phyloP scores from a whole-genome alignment of 371 early-diverging fungal genomes.

The Mucor plumbeus region DNA sequence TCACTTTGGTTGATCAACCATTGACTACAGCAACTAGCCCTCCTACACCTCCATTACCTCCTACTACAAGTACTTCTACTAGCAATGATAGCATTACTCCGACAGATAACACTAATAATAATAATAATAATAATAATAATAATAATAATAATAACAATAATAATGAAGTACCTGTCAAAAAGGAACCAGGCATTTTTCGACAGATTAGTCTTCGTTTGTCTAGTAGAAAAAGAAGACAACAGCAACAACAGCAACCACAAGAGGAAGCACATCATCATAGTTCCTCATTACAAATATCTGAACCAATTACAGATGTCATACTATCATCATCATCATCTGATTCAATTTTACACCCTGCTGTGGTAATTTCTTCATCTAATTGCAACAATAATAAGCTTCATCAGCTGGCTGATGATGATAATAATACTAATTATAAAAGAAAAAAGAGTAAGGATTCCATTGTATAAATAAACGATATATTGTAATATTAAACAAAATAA shows the following conservation, averaged over 20 bases:
- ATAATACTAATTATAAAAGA: neutral
- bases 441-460: conserved; percentile 11
- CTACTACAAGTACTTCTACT: neutral
- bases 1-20: conserved; percentile 26
- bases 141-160: no score
- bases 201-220: conserved; percentile 28
- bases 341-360: conserved; percentile 25
- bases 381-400: neutral
- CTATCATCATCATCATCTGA: conserved; percentile 17
- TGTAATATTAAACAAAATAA: neutral
- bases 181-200: conserved; percentile 26
- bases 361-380: conserved; percentile 13
- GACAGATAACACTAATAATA: neutral
- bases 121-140: no score
- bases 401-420: conserved; percentile 9
- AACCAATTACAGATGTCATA: neutral
- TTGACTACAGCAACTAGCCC: conserved; percentile 4
- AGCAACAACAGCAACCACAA: neutral
- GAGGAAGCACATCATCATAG: conserved; percentile 2
- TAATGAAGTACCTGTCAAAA: conserved; percentile 10
- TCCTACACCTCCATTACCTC: conserved; percentile 5
- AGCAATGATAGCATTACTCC: neutral
- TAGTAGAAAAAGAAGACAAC: conserved; percentile 18
- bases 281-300: conserved; percentile 5
- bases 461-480: no score